Evolutionary conservation across 768 basidiomycete genomes (phyloP).

Genomic region (Podaxis sp.): DNA sequence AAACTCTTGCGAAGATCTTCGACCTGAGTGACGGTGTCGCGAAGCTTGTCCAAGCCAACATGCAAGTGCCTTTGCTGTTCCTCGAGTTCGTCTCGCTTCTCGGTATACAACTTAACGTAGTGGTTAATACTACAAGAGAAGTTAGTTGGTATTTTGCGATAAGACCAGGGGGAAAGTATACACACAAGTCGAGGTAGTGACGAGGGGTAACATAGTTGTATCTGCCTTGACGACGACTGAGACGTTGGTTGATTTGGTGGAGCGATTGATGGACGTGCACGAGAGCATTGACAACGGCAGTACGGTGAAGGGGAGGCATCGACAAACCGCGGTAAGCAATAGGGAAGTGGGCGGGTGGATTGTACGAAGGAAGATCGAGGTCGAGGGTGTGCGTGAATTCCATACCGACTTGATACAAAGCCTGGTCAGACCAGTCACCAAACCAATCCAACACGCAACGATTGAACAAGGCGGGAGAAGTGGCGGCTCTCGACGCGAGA

Average conservation of each 20-base stretch:
- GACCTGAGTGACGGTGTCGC: slow-evolving; percentile 94
- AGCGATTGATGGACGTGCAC: slow-evolving; percentile 90
- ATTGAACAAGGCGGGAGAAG: slow-evolving; percentile 97
- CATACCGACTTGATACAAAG: slow-evolving; percentile 96
- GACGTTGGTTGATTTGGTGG: slow-evolving; percentile 83
- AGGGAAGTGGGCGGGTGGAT: slow-evolving; percentile 81
- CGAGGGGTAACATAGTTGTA: slow-evolving; percentile 97
- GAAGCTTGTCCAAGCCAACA: slow-evolving; percentile 95
- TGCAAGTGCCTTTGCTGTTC: slow-evolving; percentile 99
- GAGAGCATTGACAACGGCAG: slow-evolving; percentile 89
- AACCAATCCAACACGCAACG: slow-evolving; percentile 99
- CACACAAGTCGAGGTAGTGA: slow-evolving; percentile 98
- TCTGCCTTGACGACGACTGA: slow-evolving; percentile 91
- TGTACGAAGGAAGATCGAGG: slow-evolving; percentile 83
- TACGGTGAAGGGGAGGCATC: slow-evolving; percentile 87
- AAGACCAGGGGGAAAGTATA: slow-evolving; percentile 21
- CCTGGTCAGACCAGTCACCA: slow-evolving; percentile 98
- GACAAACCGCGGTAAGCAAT: slow-evolving; percentile 81
- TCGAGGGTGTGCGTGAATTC: slow-evolving; percentile 96
- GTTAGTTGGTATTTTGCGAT: slow-evolving; percentile 15
- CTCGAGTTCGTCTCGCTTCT: slow-evolving; percentile 96
- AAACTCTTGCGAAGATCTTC: slow-evolving; percentile 95
- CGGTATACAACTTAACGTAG: slow-evolving; percentile 91
- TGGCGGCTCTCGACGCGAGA: slow-evolving; percentile 92
- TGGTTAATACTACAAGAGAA: slow-evolving; percentile 78